These are phyloP conservation scores for Teunomyces kruisii DNA, from an alignment of 805 yeast genomes.

Conservation along the genomic window DNA sequence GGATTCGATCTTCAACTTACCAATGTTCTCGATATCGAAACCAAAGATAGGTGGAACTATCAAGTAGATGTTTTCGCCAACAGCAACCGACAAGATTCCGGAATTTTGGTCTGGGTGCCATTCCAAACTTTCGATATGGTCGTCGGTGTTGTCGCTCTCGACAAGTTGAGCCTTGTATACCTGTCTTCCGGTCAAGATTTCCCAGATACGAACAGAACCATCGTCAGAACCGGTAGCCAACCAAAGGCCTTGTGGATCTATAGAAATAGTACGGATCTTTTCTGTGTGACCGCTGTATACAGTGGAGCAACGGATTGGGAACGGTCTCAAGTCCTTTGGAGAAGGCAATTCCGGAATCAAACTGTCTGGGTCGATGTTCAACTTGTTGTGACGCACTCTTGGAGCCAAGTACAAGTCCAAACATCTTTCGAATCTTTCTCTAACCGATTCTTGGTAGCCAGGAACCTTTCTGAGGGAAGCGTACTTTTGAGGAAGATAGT, in stretches of 20 bases:
- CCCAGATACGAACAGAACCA: slow-evolving; percentile 96
- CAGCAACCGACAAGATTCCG: slow-evolving; percentile 83
- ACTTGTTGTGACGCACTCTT: slow-evolving; percentile 85
- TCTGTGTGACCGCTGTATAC: slow-evolving; percentile 80
- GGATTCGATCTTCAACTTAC: slow-evolving; percentile 74
- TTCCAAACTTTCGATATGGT: slow-evolving; percentile 73
- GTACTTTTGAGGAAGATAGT: slow-evolving; percentile 80
- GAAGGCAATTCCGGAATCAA: slow-evolving; percentile 95
- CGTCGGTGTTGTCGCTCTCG: slow-evolving; percentile 59
- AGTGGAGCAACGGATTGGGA: slow-evolving; percentile 90
- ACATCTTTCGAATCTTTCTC: slow-evolving; percentile 93
- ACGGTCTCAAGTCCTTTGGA: slow-evolving; percentile 94
- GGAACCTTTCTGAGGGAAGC: slow-evolving; percentile 87
- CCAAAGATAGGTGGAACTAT: slow-evolving; percentile 92
- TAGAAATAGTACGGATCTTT: slow-evolving; percentile 74
- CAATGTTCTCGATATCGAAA: slow-evolving; percentile 77
- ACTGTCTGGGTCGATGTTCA: slow-evolving; percentile 94
- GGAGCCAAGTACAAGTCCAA: slow-evolving; percentile 95
- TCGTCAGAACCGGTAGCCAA: slow-evolving; percentile 98
- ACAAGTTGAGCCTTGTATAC: slow-evolving; percentile 63
- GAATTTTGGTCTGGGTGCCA: slow-evolving; percentile 83
- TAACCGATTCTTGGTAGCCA: slow-evolving; percentile 79
- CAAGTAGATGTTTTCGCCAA: slow-evolving; percentile 76
- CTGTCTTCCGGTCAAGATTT: slow-evolving; percentile 91
- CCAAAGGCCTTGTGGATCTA: slow-evolving; percentile 92